Evolutionary conservation across 805 yeast species (phyloP).

Genomic region (Saccharomycopsis malanga): DNA sequence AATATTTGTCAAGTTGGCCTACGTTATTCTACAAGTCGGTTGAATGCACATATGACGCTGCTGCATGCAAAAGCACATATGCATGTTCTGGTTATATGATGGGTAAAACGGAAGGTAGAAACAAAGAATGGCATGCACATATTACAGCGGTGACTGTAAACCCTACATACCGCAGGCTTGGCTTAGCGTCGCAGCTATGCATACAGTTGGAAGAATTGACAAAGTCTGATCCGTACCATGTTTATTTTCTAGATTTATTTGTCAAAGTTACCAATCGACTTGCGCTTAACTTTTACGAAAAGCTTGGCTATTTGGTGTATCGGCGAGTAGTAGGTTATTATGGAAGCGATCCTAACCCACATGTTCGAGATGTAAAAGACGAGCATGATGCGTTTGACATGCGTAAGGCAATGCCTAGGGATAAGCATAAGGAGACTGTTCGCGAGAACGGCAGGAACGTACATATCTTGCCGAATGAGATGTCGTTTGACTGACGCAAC

Average conservation of each 20-base stretch:
- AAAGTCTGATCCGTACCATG: constrained; percentile 68
- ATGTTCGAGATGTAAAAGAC: constrained; percentile 35
- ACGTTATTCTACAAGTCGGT: constrained; percentile 73
- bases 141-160: constrained; percentile 93
- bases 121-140: constrained; percentile 90
- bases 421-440: constrained; percentile 44
- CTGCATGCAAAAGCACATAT: constrained; percentile 10
- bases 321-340: constrained; percentile 89
- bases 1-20: constrained; percentile 84
- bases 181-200: constrained; percentile 78
- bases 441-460: constrained; percentile 54
- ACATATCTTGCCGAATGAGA: constrained; percentile 58
- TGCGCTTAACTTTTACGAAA: constrained; percentile 79
- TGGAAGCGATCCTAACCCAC: constrained; percentile 44
- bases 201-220: constrained; percentile 65
- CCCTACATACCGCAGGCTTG: constrained; percentile 74
- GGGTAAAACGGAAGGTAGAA: constrained; percentile 91
- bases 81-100: constrained; percentile 70
- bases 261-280: constrained; percentile 79
- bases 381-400: constrained; percentile 82
- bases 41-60: constrained; percentile 34
- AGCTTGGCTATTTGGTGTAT: constrained; percentile 76
- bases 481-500: constrained; percentile 3
- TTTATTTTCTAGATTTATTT: constrained; percentile 83
- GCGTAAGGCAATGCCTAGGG: constrained; percentile 61